Conservation (phyloP, 441 rosid species). For the Syzygium malaccense region DNA sequence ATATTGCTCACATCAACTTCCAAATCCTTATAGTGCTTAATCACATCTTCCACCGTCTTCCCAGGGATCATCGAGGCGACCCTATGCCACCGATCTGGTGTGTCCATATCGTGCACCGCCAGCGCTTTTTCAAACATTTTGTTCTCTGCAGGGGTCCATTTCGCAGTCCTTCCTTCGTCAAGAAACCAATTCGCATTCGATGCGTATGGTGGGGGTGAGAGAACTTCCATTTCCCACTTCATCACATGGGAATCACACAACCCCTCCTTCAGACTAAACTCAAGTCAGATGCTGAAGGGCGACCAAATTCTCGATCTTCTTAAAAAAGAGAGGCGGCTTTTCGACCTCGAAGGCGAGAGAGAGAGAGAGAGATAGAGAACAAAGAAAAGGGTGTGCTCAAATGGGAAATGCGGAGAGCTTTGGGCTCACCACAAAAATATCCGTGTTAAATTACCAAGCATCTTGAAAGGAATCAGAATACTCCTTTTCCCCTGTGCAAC, state of each 20-base stretch:
- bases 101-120: constrained; percentile 50
- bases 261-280: neutral
- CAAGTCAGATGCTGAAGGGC: neutral
- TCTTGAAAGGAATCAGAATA: constrained; percentile 61
- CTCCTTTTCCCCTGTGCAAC: constrained; percentile 30
- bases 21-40: constrained; percentile 52
- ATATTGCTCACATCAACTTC: constrained; percentile 61
- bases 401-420: constrained; percentile 19
- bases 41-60: constrained; percentile 56
- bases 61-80: constrained; percentile 65
- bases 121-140: constrained; percentile 63
- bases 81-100: constrained; percentile 63
- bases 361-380: constrained; percentile 3
- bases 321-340: neutral
- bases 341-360: neutral
- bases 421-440: constrained; percentile 33
- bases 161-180: constrained; percentile 34
- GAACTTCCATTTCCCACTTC: constrained; percentile 51
- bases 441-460: constrained; percentile 50
- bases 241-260: constrained; percentile 12
- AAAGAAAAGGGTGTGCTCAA: constrained; percentile 7
- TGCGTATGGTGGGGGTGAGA: constrained; percentile 28
- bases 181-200: constrained; percentile 32
- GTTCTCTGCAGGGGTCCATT: constrained; percentile 61
- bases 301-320: neutral